These are phyloP conservation scores for Neurospora sp. DNA, from an alignment of 495 filamentous ascomycete genomes.

Conservation along the genomic window DNA sequence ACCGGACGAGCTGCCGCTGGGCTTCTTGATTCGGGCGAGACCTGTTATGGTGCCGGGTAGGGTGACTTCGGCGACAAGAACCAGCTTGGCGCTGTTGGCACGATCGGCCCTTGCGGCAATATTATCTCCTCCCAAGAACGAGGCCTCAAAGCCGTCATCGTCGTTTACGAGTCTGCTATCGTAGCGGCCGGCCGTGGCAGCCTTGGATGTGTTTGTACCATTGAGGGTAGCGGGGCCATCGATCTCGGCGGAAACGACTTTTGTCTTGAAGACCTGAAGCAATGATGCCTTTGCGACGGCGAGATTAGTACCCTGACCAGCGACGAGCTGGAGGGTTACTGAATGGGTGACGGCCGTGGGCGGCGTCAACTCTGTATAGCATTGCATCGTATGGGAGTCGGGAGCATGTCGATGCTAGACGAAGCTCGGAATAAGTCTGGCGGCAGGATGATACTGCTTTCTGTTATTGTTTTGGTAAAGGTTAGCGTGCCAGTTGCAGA, in stretches of 20 bases:
- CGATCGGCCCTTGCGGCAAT: conserved; percentile 45
- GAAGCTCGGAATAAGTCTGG: background rate
- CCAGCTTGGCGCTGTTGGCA: conserved; percentile 59
- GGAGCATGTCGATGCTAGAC: conserved; percentile 16
- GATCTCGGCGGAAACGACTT: conserved; percentile 44
- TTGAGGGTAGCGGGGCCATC: conserved; percentile 21
- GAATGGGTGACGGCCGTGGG: conserved; percentile 90
- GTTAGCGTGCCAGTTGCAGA: background rate
- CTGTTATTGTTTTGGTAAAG: background rate
- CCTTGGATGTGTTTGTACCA: conserved; percentile 5
- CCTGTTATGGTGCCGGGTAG: conserved; percentile 77
- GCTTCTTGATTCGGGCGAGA: conserved; percentile 62
- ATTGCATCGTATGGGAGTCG: conserved; percentile 36
- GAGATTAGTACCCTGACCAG: conserved; percentile 67
- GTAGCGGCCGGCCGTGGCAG: conserved; percentile 21
- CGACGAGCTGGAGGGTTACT: conserved; percentile 65
- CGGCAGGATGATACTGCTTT: background rate
- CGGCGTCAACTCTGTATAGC: conserved; percentile 84
- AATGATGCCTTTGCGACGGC: conserved; percentile 82
- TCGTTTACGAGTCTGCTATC: conserved; percentile 40
- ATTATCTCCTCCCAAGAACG: conserved; percentile 48
- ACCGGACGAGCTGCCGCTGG: conserved; percentile 63
- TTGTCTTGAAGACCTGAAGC: conserved; percentile 72
- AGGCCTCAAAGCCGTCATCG: conserved; percentile 50
- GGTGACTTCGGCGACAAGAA: conserved; percentile 73